phyloP scores from a whole-genome alignment of 2,329 filamentous ascomycete species.

The Rosellinia necatrix region DNA sequence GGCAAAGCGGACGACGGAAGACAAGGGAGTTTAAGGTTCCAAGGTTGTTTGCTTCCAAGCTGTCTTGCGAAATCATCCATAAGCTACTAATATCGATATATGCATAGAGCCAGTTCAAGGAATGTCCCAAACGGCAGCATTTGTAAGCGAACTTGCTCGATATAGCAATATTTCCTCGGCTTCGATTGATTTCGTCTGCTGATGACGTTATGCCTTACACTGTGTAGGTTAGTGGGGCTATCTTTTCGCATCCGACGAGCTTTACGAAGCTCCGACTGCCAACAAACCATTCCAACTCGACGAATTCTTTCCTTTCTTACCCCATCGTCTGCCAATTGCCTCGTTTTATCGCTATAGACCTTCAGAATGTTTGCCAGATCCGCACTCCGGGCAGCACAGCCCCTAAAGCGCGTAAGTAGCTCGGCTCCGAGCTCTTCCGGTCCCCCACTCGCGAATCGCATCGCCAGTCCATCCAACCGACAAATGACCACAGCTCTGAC shows the following conservation, averaged over 20 bases:
- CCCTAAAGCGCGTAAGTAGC: constrained; percentile 58
- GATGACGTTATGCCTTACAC: constrained; percentile 19
- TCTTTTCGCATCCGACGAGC: constrained; percentile 18
- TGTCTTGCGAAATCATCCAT: neutral
- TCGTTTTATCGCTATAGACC: neutral
- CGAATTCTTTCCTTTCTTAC: neutral
- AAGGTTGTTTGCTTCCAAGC: neutral
- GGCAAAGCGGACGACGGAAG: too few relatives aligned
- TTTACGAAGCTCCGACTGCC: constrained; percentile 1
- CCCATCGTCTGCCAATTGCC: constrained; percentile 3
- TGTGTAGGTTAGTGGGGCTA: constrained; percentile 21
- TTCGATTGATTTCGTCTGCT: neutral
- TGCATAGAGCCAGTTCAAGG: too few relatives aligned
- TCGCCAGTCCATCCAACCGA: constrained; percentile 14
- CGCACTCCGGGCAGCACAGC: constrained; percentile 58
- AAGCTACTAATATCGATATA: neutral
- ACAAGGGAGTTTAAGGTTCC: too few relatives aligned
- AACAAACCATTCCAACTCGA: neutral
- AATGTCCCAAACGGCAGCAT: too few relatives aligned
- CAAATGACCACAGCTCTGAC: too few relatives aligned
- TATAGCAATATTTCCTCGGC: neutral
- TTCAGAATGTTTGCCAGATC: constrained; percentile 63
- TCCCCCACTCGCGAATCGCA: neutral
- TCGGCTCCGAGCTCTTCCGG: constrained; percentile 5
- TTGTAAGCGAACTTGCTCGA: constrained; percentile 13